phyloP scores from a whole-genome alignment of 331 rosid genomes.

The Erythrophleum ivorense region DNA sequence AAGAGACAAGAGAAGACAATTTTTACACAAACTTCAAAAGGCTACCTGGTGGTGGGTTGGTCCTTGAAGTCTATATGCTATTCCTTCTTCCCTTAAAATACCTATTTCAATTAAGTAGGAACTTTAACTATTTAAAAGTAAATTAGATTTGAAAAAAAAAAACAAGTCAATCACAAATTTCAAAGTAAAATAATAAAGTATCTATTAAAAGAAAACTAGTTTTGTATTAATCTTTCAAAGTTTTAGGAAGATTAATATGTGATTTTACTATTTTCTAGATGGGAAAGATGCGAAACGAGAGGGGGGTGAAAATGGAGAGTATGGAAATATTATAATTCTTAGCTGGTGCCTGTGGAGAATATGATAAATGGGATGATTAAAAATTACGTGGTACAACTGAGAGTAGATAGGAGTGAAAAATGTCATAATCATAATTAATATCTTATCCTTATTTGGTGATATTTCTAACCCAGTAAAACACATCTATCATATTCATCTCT shows the following conservation, averaged over 20 bases:
- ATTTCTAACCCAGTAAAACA: background rate
- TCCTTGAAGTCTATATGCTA: constrained; percentile 51
- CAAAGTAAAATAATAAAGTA: background rate
- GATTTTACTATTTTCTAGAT: constrained; percentile 10
- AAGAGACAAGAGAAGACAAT: constrained; percentile 47
- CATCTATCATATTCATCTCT: background rate
- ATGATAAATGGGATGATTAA: constrained; percentile 14
- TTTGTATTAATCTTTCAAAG: constrained; percentile 8
- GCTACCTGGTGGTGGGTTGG: constrained; percentile 57
- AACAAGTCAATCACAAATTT: constrained; percentile 10
- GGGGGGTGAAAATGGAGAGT: background rate
- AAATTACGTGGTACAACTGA: constrained; percentile 17
- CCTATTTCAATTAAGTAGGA: constrained; percentile 34
- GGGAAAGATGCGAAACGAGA: background rate
- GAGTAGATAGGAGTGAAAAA: constrained; percentile 7
- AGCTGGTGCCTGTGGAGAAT: constrained; percentile 6
- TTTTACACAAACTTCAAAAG: constrained; percentile 48
- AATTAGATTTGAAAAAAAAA: background rate
- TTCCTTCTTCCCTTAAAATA: constrained; percentile 40
- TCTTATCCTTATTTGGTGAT: background rate
- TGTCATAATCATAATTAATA: constrained; percentile 3
- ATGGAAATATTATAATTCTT: constrained; percentile 19
- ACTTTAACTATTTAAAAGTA: constrained; percentile 24
- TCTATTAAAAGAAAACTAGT: background rate
- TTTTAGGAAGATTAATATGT: constrained; percentile 11